Evolutionary conservation across 2,329 filamentous ascomycete species (phyloP).

Genomic region (Westerdykella aurantiaca): DNA sequence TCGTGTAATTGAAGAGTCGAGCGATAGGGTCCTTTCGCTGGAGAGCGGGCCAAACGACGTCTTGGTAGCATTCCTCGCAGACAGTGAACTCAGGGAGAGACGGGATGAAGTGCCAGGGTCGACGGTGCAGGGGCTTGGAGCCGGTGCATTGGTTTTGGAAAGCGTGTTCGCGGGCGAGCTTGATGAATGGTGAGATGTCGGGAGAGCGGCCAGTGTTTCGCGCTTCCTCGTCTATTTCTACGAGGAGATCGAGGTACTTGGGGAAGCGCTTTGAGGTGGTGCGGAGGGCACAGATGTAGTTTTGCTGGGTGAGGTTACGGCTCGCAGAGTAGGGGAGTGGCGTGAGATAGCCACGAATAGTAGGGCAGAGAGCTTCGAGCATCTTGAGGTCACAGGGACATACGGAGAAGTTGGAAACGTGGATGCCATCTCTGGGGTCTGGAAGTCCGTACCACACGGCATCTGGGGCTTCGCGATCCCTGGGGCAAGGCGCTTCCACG

Average conservation of each 20-base stretch:
- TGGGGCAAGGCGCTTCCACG: constrained; percentile 54
- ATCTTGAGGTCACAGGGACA: constrained; percentile 70
- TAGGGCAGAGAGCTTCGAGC: constrained; percentile 68
- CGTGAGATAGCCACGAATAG: constrained; percentile 61
- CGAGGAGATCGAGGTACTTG: constrained; percentile 52
- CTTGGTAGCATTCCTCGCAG: constrained; percentile 80
- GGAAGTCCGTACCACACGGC: constrained; percentile 71
- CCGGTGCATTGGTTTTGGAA: constrained; percentile 55
- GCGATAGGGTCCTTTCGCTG: constrained; percentile 45
- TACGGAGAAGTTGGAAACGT: constrained; percentile 65
- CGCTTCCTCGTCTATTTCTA: constrained; percentile 47
- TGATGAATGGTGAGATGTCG: constrained; percentile 57
- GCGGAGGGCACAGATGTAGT: constrained; percentile 63
- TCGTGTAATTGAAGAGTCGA: constrained; percentile 45
- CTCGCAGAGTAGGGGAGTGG: constrained; percentile 41
- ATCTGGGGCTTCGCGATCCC: constrained; percentile 45
- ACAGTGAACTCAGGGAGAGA: constrained; percentile 72
- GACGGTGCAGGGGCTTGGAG: constrained; percentile 56
- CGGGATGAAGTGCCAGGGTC: constrained; percentile 72
- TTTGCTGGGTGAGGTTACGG: constrained; percentile 9
- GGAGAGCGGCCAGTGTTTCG: constrained; percentile 34
- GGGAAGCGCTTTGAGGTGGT: constrained; percentile 54
- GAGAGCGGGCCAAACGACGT: constrained; percentile 66
- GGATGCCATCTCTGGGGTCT: constrained; percentile 59
- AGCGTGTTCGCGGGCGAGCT: constrained; percentile 50